A percentile compares a stretch with the other conserved stretches of the same genome.
Conservation (phyloP, 2,329 filamentous ascomycete genomes). For the Pseudogymnoascus sp. region DNA sequence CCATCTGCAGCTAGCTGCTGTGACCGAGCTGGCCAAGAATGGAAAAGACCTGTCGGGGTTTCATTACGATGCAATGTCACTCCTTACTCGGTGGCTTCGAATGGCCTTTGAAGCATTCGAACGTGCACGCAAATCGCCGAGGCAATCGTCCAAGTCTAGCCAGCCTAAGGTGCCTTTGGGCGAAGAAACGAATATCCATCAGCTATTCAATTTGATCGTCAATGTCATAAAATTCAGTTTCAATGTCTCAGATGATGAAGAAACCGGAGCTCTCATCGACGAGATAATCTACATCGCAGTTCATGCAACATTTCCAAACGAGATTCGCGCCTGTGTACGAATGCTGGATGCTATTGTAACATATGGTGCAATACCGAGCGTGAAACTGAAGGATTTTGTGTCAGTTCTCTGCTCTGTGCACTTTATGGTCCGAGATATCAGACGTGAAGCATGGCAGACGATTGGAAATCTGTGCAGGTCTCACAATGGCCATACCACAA, state of each 20-base stretch:
- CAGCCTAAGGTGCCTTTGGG: conserved; percentile 36
- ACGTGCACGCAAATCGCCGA: conserved; percentile 43
- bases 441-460: conserved; percentile 61
- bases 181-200: conserved; percentile 55
- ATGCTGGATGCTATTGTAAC: conserved; percentile 65
- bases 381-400: conserved; percentile 57
- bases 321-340: conserved; percentile 59
- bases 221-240: conserved; percentile 71
- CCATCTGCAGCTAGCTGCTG: conserved; percentile 55
- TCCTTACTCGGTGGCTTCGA: conserved; percentile 54
- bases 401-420: conserved; percentile 67
- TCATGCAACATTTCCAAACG: conserved; percentile 55
- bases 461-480: conserved; percentile 64
- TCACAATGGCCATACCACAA: conserved; percentile 62
- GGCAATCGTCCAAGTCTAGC: conserved; percentile 33
- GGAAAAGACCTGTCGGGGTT: conserved; percentile 59
- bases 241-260: conserved; percentile 56
- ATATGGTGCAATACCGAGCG: conserved; percentile 59
- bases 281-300: conserved; percentile 59
- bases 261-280: conserved; percentile 54
- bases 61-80: conserved; percentile 57
- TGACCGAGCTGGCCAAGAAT: conserved; percentile 53
- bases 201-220: conserved; percentile 57
- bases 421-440: conserved; percentile 52
- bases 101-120: conserved; percentile 47